phyloP scores from a whole-genome alignment of 208 protist genomes.

The Leishmania braziliensis region DNA sequence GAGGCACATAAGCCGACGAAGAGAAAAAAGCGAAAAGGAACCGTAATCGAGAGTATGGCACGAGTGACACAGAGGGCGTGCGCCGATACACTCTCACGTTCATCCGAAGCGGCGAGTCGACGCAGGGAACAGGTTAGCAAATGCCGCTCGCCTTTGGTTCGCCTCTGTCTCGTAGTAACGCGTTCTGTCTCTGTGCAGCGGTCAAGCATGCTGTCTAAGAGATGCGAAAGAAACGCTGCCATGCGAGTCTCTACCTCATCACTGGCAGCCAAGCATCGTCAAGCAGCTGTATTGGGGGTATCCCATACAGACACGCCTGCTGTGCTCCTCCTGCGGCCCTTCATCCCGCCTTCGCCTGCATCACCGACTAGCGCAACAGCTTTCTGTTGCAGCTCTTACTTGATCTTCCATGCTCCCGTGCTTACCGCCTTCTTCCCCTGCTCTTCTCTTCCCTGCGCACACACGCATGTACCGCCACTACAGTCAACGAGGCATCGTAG shows the following conservation, averaged over 20 bases:
- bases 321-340: background rate
- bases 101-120: background rate
- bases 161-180: background rate
- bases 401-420: background rate
- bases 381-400: background rate
- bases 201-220: background rate
- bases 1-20: background rate
- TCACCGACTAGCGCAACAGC: background rate
- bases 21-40: background rate
- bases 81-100: background rate
- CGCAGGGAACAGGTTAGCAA: background rate
- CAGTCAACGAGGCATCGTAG: constrained; percentile 1
- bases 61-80: background rate
- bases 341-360: background rate
- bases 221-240: background rate
- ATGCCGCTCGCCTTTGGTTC: background rate
- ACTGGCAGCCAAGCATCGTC: background rate
- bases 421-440: background rate
- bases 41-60: background rate
- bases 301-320: background rate
- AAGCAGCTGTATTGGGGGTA: background rate
- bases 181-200: background rate
- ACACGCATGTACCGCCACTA: background rate
- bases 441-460: background rate
- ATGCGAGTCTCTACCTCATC: background rate